phyloP scores from a whole-genome alignment of 352 stramenopile species.

The Elongisporangium undulatum region DNA sequence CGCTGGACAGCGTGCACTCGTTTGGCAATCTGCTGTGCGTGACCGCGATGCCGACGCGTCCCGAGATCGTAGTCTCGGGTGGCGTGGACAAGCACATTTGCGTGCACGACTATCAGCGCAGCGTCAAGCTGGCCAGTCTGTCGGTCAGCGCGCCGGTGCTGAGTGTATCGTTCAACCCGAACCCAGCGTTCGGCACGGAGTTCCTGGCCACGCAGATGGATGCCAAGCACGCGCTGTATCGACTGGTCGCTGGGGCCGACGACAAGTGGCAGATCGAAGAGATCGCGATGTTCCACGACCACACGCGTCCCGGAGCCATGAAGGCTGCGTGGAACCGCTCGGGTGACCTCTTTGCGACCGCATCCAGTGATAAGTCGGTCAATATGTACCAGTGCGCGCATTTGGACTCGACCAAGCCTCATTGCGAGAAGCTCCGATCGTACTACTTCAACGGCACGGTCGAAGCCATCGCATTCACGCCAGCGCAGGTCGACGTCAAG shows the following conservation, averaged over 20 bases:
- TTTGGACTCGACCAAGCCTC: slow-evolving; percentile 9
- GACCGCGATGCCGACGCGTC: slow-evolving; percentile 27
- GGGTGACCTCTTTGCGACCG: slow-evolving; percentile 63
- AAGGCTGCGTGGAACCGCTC: slow-evolving; percentile 53
- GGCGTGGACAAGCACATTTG: slow-evolving; percentile 73
- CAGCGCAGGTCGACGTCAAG: slow-evolving; percentile 4
- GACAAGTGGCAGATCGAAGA: slow-evolving; percentile 33
- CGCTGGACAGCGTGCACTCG: slow-evolving; percentile 47
- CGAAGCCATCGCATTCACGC: slow-evolving; percentile 59
- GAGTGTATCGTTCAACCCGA: slow-evolving; percentile 57
- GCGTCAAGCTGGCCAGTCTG: slow-evolving; percentile 34
- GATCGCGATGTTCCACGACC: slow-evolving; percentile 56
- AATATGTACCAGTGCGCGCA: slow-evolving; percentile 54
- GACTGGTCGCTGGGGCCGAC: slow-evolving; percentile 23
- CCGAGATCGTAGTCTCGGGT: slow-evolving; percentile 48
- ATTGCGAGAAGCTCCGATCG: slow-evolving; percentile 65
- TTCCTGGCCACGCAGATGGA: slow-evolving; percentile 76
- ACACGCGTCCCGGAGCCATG: slow-evolving; percentile 66
- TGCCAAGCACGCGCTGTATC: slow-evolving; percentile 52
- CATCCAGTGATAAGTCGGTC: slow-evolving; percentile 68
- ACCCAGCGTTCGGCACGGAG: slow-evolving; percentile 25
- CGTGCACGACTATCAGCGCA: slow-evolving; percentile 59
- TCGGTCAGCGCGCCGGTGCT: slow-evolving; percentile 46
- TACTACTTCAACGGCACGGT: slow-evolving; percentile 86
- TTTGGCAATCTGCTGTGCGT: slow-evolving; percentile 72